Percentiles rank a stretch among this genome's conserved stretches.
phyloP scores from a whole-genome alignment of 2,329 filamentous ascomycete genomes.

The Lachnellula hyalina region DNA sequence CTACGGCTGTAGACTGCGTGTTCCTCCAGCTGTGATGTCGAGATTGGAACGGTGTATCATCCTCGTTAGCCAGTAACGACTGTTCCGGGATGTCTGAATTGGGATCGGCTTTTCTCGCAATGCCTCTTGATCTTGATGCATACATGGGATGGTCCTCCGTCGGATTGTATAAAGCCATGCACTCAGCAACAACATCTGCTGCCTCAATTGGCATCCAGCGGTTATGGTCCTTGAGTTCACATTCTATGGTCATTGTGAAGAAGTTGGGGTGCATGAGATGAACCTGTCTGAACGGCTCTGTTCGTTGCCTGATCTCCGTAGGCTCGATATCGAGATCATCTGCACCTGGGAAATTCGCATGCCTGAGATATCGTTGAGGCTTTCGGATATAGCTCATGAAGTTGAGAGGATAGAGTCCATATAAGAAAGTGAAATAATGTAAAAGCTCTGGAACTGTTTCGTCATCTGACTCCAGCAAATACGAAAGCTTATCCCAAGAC shows the following conservation, averaged over 20 bases:
- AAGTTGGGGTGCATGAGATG: slow-evolving; percentile 83
- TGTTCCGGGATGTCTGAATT: slow-evolving; percentile 28
- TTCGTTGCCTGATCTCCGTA: slow-evolving; percentile 68
- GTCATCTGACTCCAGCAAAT: slow-evolving; percentile 57
- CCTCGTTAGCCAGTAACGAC: slow-evolving; percentile 20
- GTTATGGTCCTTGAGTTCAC: slow-evolving; percentile 69
- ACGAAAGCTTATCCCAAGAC: slow-evolving; percentile 60
- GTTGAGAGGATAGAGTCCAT: slow-evolving; percentile 78
- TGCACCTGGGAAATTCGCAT: slow-evolving; percentile 62
- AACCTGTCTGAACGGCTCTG: slow-evolving; percentile 65
- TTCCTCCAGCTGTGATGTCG: slow-evolving; percentile 47
- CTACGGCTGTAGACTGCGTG: slow-evolving; percentile 42
- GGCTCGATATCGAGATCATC: slow-evolving; percentile 76
- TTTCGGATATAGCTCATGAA: slow-evolving; percentile 84
- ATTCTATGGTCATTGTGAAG: slow-evolving; percentile 71
- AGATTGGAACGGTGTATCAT: slow-evolving; percentile 21
- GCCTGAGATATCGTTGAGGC: slow-evolving; percentile 70
- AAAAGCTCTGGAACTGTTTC: slow-evolving; percentile 60
- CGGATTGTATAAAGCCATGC: slow-evolving; percentile 58
- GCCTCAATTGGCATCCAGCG: slow-evolving; percentile 77
- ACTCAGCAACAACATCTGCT: slow-evolving; percentile 74
- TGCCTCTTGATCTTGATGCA: slow-evolving; percentile 11
- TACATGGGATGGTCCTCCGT: slow-evolving; percentile 18
- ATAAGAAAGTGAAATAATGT: slow-evolving; percentile 76
- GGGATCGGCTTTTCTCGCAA: slow-evolving; percentile 13